These are phyloP conservation scores for Odontarrhena argentea DNA, from an alignment of 345 rosid species.

Conservation along the genomic window DNA sequence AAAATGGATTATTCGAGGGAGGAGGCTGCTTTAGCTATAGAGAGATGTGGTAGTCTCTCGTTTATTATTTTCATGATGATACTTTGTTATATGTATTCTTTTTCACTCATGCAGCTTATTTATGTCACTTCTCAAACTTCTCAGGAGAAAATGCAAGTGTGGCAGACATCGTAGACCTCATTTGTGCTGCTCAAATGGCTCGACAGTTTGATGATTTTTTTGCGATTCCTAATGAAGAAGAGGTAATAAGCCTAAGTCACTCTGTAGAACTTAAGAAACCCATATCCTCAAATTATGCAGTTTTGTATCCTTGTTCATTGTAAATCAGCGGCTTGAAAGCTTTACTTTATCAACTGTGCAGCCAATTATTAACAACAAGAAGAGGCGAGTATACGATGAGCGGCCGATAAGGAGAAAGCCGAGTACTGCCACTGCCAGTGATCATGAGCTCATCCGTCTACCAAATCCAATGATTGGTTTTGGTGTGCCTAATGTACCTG, in stretches of 20 bases:
- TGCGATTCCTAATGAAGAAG: conserved; percentile 8
- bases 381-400: conserved; percentile 1
- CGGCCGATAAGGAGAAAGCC: neutral
- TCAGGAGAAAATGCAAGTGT: conserved; percentile 10
- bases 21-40: neutral
- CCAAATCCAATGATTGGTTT: conserved; percentile 35
- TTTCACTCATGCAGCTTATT: neutral
- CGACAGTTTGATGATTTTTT: neutral
- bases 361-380: neutral
- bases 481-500: conserved; percentile 24
- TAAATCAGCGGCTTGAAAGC: too few relatives aligned
- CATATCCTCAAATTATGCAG: neutral
- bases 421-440: neutral
- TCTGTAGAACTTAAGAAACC: neutral
- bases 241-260: neutral
- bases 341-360: neutral
- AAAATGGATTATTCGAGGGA: neutral
- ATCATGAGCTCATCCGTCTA: too few relatives aligned
- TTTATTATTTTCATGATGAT: too few relatives aligned
- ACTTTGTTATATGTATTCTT: too few relatives aligned
- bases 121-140: neutral
- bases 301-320: neutral
- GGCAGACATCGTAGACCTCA: conserved; percentile 21
- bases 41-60: neutral
- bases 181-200: conserved; percentile 27